Evolutionary conservation across 495 filamentous ascomycete genomes (phyloP), one percentile per base, ranked within the genome.

Genomic region (Letharia lupina): DNA sequence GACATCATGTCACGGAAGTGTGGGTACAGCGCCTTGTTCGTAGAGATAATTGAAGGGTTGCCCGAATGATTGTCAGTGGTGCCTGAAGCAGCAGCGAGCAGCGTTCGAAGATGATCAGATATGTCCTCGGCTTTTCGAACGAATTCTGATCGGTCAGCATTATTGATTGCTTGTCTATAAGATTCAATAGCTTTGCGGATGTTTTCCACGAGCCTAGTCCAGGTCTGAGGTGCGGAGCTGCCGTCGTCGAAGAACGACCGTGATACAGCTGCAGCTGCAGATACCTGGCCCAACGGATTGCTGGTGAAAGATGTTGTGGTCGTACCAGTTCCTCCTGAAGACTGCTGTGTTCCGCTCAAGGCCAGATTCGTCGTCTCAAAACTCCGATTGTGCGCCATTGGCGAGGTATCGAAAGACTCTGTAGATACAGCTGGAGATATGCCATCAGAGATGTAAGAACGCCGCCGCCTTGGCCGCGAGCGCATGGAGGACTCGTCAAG

Each of bases 1-100:
- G 94, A 98, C 94, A 98, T 98, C 89, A 96, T 97, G 73, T 97
- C 95, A 61, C 95, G 85, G 76, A 97, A 98, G 77, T 98, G 91
- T 40, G 95, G 94, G 71, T 98, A 97, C 54, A 98, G 80, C 3
- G 90, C 87, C 76, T 96, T 96, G 76, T 98, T 98, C 11, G 91
- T 93, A 11, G 91, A 94, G 63, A 98, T 98, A 73, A 98, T 97
- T n/a, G 94, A 98, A 40, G 95, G 94, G 68, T 96, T 94, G 56
- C 95, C 95, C 15, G 94, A 98, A 74, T 98, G 94, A 70, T 98
- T 98, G 74, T 98, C 94, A 2, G 94, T 98, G 5, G 94, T 98
- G 61, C 91, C 91, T 12, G 94, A 98, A 6, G 92, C 94, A 60
- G 95, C 95, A 41, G 91, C 91, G 52, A 98, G 83, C n/a, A 98